A percentile compares a stretch with the other conserved stretches of the same genome.
These are phyloP conservation scores for Nyctanthes arbortristis DNA, from an alignment of 257 asterid species.

Conservation along the genomic window DNA sequence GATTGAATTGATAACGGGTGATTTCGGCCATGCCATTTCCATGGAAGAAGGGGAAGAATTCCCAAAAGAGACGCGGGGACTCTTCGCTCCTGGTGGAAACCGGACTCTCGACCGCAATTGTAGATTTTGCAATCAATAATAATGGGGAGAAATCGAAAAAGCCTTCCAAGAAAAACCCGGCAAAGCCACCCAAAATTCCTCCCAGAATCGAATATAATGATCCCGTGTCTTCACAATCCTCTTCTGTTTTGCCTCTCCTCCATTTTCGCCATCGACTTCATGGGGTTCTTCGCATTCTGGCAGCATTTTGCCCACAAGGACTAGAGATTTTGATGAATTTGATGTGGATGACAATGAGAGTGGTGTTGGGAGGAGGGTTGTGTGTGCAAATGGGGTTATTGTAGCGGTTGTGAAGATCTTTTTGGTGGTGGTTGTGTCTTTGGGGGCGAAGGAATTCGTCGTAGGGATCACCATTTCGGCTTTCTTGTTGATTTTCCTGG, in stretches of 20 bases:
- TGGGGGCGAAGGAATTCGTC: slow-evolving; percentile 56
- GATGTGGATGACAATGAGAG: neutral
- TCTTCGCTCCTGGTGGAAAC: slow-evolving; percentile 73
- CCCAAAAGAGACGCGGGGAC: slow-evolving; percentile 60
- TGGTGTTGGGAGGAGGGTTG: slow-evolving; percentile 13
- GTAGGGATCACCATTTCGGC: slow-evolving; percentile 74
- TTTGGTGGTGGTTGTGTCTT: slow-evolving; percentile 61
- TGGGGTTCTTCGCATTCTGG: slow-evolving; percentile 17
- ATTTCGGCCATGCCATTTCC: slow-evolving; percentile 53
- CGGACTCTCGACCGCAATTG: slow-evolving; percentile 74
- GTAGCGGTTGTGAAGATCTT: slow-evolving; percentile 40
- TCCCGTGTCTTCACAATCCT: slow-evolving; percentile 14
- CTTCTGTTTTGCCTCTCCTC: neutral
- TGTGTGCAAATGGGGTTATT: slow-evolving; percentile 32
- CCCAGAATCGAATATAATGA: slow-evolving; percentile 6
- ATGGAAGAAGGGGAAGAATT: slow-evolving; percentile 64
- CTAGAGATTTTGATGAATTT: neutral
- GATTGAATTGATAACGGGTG: neutral
- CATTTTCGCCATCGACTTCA: slow-evolving; percentile 21
- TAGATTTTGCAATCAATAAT: slow-evolving; percentile 76
- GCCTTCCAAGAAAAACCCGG: slow-evolving; percentile 40
- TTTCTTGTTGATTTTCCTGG: slow-evolving; percentile 49
- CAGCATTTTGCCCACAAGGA: neutral
- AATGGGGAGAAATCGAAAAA: slow-evolving; percentile 60
- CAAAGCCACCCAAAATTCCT: neutral